A percentile compares a stretch with the other conserved stretches of the same genome.
Conservation (phyloP, 768 basidiomycete species). For the Lactifluus rugatus region DNA sequence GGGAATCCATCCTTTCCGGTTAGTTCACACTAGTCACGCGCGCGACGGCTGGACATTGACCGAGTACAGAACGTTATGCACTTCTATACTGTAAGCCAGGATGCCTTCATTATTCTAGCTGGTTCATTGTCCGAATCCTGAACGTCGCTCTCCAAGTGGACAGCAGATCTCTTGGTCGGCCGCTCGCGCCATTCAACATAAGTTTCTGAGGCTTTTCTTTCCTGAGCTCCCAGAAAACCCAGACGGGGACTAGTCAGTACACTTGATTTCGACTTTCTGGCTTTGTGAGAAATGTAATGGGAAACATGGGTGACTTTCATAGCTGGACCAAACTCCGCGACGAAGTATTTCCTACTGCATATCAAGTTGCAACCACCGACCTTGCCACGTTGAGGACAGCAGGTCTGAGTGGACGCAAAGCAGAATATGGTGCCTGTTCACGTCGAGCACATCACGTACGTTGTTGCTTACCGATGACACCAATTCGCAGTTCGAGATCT, state of each 20-base stretch:
- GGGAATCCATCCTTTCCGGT: constrained; percentile 77
- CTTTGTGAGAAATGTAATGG: constrained; percentile 6
- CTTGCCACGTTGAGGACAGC: constrained; percentile 53
- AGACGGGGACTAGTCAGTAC: constrained; percentile 39
- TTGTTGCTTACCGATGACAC: not conserved
- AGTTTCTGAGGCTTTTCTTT: constrained; percentile 69
- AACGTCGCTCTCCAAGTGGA: constrained; percentile 32
- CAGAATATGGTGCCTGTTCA: constrained; percentile 63
- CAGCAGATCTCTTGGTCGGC: constrained; percentile 86
- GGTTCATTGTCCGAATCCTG: not conserved
- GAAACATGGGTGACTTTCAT: not conserved
- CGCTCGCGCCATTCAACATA: constrained; percentile 73
- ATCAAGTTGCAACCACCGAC: constrained; percentile 54
- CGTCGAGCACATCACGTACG: not conserved
- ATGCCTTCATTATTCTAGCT: not conserved
- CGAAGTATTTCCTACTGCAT: constrained; percentile 56
- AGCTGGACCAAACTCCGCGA: constrained; percentile 13
- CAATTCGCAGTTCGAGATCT: constrained; percentile 56
- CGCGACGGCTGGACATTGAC: not conserved
- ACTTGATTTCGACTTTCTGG: not conserved
- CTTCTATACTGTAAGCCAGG: constrained; percentile 55
- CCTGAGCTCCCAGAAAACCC: constrained; percentile 61
- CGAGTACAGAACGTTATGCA: constrained; percentile 47
- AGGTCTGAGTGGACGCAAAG: constrained; percentile 77
- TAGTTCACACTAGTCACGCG: constrained; percentile 14